Evolutionary conservation across 495 filamentous ascomycete genomes (phyloP), one percentile per base, ranked within the genome.

Genomic region (Aspergillus ostianus): DNA sequence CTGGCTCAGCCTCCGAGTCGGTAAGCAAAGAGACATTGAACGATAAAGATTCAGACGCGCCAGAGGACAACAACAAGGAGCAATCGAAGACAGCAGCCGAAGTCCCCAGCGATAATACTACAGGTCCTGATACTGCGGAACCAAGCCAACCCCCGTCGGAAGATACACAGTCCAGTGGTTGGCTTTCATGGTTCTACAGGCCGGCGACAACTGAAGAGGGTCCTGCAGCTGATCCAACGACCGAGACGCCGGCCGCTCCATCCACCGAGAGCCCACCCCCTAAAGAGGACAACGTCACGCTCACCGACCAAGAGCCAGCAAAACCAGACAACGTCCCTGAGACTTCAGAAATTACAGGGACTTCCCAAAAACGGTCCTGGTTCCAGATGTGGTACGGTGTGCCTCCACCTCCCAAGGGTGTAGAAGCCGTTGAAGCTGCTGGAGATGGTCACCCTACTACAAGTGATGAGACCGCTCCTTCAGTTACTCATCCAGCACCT

Each of bases 131-230:
- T 8, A 47, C 60, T 52, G 57, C 52, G 23, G 46, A 64, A 10
- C 44, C 56, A 30, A 57, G 57, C 27, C 51, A 60, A 13, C 41
- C 53, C 6, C 51, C 67, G 52, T 41, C 66, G n/a, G 26, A 59
- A 13, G 54, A 67, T 49, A 73, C 63, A 36, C 78, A 81, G 29
- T 59, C 78, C 15, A 75, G 73, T 10, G 77, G 82, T 26, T 88
- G 86, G 86, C 64, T 87, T 30, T 83, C 81, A 55, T 87, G 85
- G 81, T 72, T 87, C 36, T 78, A 83, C 23, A 72, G 69, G 17
- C 41, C 68, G 18, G 54, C 60, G 0, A 30, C 56, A 18, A 27
- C 62, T 4, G 61, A 63, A 9, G 58, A 62, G 44, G 18, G 59
- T 55, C 21, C 21, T 2, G 8, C 53, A 15, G 60, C 62, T 26